A percentile compares a stretch with the other conserved stretches of the same genome.
Conservation (phyloP, 306 rosid genomes). For the Pterocarpus santalinus region DNA sequence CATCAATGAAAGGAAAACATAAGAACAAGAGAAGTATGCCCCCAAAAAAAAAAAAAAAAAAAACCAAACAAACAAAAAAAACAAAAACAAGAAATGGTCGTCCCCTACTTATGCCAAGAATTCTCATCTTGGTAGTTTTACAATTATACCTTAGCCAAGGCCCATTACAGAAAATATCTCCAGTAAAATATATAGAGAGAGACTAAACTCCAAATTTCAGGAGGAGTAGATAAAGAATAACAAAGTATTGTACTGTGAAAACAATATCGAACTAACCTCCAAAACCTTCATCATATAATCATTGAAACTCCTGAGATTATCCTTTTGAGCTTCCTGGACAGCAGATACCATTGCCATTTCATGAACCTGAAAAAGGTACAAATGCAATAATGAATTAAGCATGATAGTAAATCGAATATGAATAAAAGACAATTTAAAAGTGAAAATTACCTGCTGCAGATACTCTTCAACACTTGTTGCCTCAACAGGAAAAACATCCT, state of each 20-base stretch:
- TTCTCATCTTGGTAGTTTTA: slow-evolving; percentile 4
- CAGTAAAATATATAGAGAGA: slow-evolving; percentile 30
- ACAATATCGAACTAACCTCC: slow-evolving; percentile 72
- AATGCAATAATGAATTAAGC: neutral
- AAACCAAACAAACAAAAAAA: neutral
- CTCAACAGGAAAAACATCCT: slow-evolving; percentile 98
- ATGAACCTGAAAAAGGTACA: slow-evolving; percentile 71
- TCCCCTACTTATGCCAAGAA: slow-evolving; percentile 6
- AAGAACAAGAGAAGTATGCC: slow-evolving; percentile 1
- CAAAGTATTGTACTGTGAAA: slow-evolving; percentile 27
- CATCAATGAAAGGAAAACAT: slow-evolving; percentile 27
- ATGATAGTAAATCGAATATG: slow-evolving; percentile 5
- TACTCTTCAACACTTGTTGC: slow-evolving; percentile 98
- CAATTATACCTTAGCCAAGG: slow-evolving; percentile 23
- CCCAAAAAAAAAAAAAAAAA: neutral
- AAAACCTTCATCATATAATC: slow-evolving; percentile 94
- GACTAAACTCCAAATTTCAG: slow-evolving; percentile 7
- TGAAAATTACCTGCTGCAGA: slow-evolving; percentile 88
- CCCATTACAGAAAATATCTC: slow-evolving; percentile 33
- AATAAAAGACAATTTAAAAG: slow-evolving; percentile 20
- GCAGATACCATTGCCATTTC: slow-evolving; percentile 99
- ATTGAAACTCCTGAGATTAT: slow-evolving; percentile 90
- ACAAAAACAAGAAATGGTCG: neutral
- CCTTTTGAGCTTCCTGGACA: slow-evolving; percentile 97
- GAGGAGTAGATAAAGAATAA: slow-evolving; percentile 8